Percentiles rank a stretch among this genome's conserved stretches.
Conservation (phyloP, 768 basidiomycete species). For the Hydnomerulius pinastri region DNA sequence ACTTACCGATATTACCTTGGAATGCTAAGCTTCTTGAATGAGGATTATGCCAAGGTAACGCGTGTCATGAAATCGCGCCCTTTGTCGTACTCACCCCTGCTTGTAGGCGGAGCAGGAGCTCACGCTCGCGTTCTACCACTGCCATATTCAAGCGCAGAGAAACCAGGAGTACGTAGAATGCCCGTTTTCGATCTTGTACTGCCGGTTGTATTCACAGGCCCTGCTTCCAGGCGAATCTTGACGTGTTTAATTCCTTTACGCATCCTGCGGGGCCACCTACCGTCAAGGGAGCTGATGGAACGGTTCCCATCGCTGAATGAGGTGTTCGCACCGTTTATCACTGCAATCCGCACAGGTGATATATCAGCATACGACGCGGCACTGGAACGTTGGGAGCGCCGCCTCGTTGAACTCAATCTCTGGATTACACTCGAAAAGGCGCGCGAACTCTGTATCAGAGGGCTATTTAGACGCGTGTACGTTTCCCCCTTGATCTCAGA, state of each 20-base stretch:
- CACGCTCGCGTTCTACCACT: constrained; percentile 83
- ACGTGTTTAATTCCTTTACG: constrained; percentile 90
- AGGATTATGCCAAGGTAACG: constrained; percentile 80
- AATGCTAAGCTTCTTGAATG: constrained; percentile 91
- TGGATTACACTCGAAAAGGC: constrained; percentile 88
- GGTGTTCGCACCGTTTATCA: constrained; percentile 79
- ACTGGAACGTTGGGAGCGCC: constrained; percentile 66
- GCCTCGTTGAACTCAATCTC: constrained; percentile 83
- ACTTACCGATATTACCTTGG: constrained; percentile 95
- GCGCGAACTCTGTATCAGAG: constrained; percentile 82
- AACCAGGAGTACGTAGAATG: constrained; percentile 77
- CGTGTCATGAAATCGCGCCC: neutral
- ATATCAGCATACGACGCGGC: constrained; percentile 79
- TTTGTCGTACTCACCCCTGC: neutral
- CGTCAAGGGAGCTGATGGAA: constrained; percentile 66
- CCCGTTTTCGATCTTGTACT: neutral
- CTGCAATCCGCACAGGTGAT: constrained; percentile 77
- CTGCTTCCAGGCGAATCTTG: constrained; percentile 70
- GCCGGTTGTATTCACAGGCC: neutral
- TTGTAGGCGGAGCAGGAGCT: constrained; percentile 84
- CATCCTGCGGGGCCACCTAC: constrained; percentile 85
- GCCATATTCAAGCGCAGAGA: constrained; percentile 62
- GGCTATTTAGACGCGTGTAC: constrained; percentile 77
- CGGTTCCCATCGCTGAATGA: constrained; percentile 73
- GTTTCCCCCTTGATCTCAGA: constrained; percentile 28